Percentiles rank a stretch among this genome's conserved stretches.
These are phyloP conservation scores for Datisca glomerata DNA, from an alignment of 306 rosid genomes.

Conservation along the genomic window DNA sequence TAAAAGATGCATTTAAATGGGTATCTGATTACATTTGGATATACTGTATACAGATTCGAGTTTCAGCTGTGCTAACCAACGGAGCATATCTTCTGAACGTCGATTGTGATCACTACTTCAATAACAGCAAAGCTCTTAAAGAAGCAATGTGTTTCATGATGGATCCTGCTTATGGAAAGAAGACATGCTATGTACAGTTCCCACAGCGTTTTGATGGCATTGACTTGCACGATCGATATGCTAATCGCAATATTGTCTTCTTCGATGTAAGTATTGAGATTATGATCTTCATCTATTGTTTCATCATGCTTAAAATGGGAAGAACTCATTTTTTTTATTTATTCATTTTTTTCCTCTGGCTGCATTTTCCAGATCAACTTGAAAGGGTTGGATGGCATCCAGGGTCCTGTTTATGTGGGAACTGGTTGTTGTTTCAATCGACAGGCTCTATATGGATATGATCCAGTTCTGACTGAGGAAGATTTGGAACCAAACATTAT, in stretches of 20 bases:
- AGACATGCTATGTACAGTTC: slow-evolving; percentile 96
- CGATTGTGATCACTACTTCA: slow-evolving; percentile 98
- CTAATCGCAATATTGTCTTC: slow-evolving; percentile 96
- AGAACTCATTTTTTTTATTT: slow-evolving; percentile 2
- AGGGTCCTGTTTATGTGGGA: slow-evolving; percentile 99
- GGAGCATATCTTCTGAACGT: slow-evolving; percentile 95
- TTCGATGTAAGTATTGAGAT: slow-evolving; percentile 59
- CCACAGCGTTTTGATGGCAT: slow-evolving; percentile 99
- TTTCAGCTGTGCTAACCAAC: slow-evolving; percentile 94
- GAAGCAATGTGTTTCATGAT: slow-evolving; percentile 99
- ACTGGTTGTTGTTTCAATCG: slow-evolving; percentile 99
- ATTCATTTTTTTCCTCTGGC: slow-evolving; percentile 3
- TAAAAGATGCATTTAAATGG: slow-evolving; percentile 1
- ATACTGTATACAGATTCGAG: slow-evolving; percentile 67
- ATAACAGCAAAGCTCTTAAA: slow-evolving; percentile 93
- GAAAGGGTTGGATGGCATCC: slow-evolving; percentile 96
- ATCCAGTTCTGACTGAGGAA: slow-evolving; percentile 85
- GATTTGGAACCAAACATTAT: slow-evolving; percentile 89
- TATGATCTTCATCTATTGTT: slow-evolving; percentile 2
- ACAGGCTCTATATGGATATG: slow-evolving; percentile 96
- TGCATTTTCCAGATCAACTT: slow-evolving; percentile 60
- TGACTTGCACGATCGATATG: slow-evolving; percentile 96
- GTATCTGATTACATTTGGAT: slow-evolving; percentile 4
- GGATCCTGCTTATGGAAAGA: slow-evolving; percentile 89
- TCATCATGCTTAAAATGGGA: slow-evolving; percentile 1